phyloP scores from a whole-genome alignment of 257 asterid species.

The Thymus mandschuricus region DNA sequence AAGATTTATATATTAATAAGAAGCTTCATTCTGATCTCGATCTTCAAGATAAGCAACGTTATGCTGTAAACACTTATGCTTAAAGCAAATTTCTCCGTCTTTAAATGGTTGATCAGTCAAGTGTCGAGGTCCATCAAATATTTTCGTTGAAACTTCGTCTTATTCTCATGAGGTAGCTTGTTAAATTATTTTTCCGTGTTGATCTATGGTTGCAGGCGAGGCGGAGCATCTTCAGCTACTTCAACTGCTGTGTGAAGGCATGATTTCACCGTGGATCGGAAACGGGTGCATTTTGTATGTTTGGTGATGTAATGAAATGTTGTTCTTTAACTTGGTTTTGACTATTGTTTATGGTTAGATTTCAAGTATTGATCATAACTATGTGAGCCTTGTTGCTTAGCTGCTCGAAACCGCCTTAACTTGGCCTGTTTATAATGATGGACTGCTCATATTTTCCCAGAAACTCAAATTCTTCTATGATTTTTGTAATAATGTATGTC shows the following conservation, averaged over 20 bases:
- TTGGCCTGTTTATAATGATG: not conserved
- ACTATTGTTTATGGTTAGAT: slow-evolving; percentile 19
- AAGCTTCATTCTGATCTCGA: not conserved
- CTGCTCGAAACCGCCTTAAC: not conserved
- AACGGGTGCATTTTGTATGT: slow-evolving; percentile 14
- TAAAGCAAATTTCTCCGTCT: not conserved
- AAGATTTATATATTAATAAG: not conserved
- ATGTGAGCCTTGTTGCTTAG: not conserved
- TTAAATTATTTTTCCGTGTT: not conserved
- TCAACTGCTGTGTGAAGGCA: slow-evolving; percentile 87
- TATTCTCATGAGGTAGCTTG: not conserved
- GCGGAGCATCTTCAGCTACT: slow-evolving; percentile 83
- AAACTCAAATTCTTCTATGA: no score
- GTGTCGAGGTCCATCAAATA: not conserved
- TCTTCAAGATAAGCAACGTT: not conserved
- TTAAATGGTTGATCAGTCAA: not conserved
- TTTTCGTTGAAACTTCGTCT: not conserved
- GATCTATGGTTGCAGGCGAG: slow-evolving; percentile 54
- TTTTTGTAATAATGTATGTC: no score
- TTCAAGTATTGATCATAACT: not conserved
- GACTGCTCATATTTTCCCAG: slow-evolving; percentile 1
- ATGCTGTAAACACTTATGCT: slow-evolving; percentile 3
- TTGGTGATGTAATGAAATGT: slow-evolving; percentile 34
- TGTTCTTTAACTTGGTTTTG: slow-evolving; percentile 18
- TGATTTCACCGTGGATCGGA: slow-evolving; percentile 36